Evolutionary conservation across 2,329 filamentous ascomycete species (phyloP).

Genomic region (Sporothrix variecibatus): DNA sequence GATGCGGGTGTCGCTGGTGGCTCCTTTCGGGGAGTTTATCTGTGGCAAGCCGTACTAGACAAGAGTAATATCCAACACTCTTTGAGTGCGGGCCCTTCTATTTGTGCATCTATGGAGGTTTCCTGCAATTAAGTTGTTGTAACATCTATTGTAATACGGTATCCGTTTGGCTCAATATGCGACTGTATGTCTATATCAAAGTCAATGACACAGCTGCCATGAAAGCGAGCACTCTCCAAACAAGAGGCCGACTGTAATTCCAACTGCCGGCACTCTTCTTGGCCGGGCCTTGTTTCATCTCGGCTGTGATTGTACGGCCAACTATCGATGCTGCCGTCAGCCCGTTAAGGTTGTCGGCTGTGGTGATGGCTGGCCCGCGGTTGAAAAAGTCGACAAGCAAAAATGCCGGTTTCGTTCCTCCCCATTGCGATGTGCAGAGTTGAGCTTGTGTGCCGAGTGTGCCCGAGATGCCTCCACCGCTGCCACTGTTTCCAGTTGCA

Average conservation of each 20-base stretch:
- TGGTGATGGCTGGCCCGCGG: conserved; percentile 67
- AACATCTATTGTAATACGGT: conserved; percentile 34
- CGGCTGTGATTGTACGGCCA: conserved; percentile 19
- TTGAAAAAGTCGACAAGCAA: conserved; percentile 81
- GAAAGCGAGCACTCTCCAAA: not conserved
- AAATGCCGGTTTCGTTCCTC: conserved; percentile 66
- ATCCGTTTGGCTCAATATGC: not conserved
- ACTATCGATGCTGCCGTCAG: conserved; percentile 40
- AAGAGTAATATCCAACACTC: conserved; percentile 42
- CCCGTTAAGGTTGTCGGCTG: conserved; percentile 68
- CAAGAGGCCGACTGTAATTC: not conserved
- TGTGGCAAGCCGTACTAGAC: conserved; percentile 38
- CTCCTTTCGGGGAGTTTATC: conserved; percentile 24
- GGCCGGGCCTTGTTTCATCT: conserved; percentile 10
- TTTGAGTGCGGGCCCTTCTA: conserved; percentile 46
- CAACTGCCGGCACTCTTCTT: not conserved
- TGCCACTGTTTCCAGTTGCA: not conserved
- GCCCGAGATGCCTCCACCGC: conserved; percentile 44
- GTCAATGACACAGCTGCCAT: not conserved
- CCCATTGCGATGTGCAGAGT: conserved; percentile 60
- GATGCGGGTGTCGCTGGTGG: conserved; percentile 33
- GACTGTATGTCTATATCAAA: not conserved
- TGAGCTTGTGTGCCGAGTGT: conserved; percentile 56
- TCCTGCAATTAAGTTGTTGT: conserved; percentile 46
- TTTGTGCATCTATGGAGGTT: conserved; percentile 37